Evolutionary conservation across 2,329 filamentous ascomycete genomes (phyloP), one percentile per base, ranked within the genome.

Genomic region (Microsporum ferrugineum): DNA sequence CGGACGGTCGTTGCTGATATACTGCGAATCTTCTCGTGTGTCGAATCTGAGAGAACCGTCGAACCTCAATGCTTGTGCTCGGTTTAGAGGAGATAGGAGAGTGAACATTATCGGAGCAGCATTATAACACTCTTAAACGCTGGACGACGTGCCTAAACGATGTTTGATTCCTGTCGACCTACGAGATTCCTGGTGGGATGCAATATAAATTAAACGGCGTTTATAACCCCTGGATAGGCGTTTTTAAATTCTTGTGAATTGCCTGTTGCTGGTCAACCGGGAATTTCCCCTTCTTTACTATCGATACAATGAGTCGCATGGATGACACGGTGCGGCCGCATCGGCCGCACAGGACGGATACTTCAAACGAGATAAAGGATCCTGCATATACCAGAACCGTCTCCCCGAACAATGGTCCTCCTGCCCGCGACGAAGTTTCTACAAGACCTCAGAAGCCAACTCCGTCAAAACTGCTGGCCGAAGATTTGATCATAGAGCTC

Each of bases 401-500:
- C 29, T 70, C 67, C 4, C 67, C 68, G 56, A 70, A 65, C 23
- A 69, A 73, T 36, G 68, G 64, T 6, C 61, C 66, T 23, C 63
- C 68, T 4, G 67, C 65, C 58, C 66, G 67, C 43, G 72, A 74
- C 36, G 71, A 71, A 47, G 69, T 70, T 45, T 55, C 61, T 7
- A 65, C 67, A 43, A 63, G 70, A 61, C 63, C 68, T 8, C 63
- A 67, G 27, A 71, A 68, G 60, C 64, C 66, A 60, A 41, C 64
- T 27, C 61, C 66, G 23, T 64, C 67, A 10, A 72, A 70, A 59
- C 63, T 73, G 23, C 67, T 77, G 39, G 70, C 71, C 3, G 72
- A 70, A 1, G 77, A 79, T 56, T 75, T 78, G 62, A 78, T 75
- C 0, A 73, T 78, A 53, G 76, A 78, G 51, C 69, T 79, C 34